A percentile compares a stretch with the other conserved stretches of the same genome.
Conservation (phyloP, 2,329 filamentous ascomycete genomes). For the Cercospora sojina region DNA sequence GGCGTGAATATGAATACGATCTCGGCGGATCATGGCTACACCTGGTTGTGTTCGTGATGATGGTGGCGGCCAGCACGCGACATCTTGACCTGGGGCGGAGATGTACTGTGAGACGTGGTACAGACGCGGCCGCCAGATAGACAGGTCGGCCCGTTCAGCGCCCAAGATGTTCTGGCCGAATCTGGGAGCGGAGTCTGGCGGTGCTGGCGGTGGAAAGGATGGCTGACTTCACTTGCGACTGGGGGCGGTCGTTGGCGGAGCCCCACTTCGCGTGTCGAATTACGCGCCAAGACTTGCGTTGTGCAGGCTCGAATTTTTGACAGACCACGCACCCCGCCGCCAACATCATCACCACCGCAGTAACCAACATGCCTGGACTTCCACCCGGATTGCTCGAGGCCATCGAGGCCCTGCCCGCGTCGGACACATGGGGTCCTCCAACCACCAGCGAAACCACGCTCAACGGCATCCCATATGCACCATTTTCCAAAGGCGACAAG, state of each 20-base stretch:
- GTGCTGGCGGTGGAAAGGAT: neutral
- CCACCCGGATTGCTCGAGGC: conserved; percentile 44
- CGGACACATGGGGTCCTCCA: conserved; percentile 73
- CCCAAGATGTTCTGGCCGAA: neutral
- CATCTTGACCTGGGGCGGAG: neutral
- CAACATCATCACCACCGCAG: neutral
- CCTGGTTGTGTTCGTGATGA: conserved; percentile 2
- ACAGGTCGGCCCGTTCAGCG: neutral
- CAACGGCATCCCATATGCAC: conserved; percentile 93
- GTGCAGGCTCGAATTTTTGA: neutral
- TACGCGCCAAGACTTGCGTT: conserved; percentile 4
- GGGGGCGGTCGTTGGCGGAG: neutral
- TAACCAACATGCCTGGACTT: conserved; percentile 10
- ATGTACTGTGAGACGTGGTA: neutral
- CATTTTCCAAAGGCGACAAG: conserved; percentile 98
- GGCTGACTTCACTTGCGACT: neutral
- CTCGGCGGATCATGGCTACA: neutral
- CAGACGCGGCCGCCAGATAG: neutral
- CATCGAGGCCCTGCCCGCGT: conserved; percentile 47
- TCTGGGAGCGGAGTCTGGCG: neutral
- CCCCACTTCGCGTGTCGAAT: neutral
- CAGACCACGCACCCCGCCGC: neutral
- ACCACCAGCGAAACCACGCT: conserved; percentile 82
- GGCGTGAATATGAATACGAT: neutral
- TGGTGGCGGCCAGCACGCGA: neutral